A percentile compares a stretch with the other conserved stretches of the same genome.
Conservation (phyloP, 1,284 basidiomycete species). For the Boletus sp. region DNA sequence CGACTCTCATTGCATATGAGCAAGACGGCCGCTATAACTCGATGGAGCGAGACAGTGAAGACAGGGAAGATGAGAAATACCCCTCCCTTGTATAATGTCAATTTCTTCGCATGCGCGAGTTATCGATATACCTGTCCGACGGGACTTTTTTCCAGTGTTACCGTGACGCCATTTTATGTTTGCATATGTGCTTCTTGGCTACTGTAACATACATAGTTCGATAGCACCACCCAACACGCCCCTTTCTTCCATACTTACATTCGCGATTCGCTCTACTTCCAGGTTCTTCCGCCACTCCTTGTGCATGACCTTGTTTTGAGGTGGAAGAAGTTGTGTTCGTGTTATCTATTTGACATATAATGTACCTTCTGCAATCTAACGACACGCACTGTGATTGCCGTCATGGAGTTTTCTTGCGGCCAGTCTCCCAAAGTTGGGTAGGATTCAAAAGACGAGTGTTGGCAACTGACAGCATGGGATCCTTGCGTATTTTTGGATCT, state of each 20-base stretch:
- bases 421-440: no score
- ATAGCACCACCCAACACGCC: background rate
- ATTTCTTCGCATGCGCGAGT: background rate
- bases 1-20: constrained; percentile 23
- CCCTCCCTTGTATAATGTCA: constrained; percentile 15
- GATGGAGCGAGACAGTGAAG: constrained; percentile 25
- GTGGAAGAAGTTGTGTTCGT: constrained; percentile 4
- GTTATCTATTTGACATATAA: background rate
- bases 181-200: background rate
- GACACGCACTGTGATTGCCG: no score
- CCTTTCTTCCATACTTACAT: background rate
- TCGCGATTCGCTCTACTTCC: constrained; percentile 9
- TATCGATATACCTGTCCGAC: constrained; percentile 14
- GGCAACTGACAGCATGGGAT: background rate
- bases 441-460: no score
- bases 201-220: constrained; percentile 8
- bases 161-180: background rate
- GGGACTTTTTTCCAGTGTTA: background rate
- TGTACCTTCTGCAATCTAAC: constrained; percentile 4
- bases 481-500: background rate
- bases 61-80: constrained; percentile 24
- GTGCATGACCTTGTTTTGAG: background rate
- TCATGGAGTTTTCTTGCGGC: no score
- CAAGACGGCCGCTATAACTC: constrained; percentile 16
- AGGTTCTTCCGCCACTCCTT: constrained; percentile 1